Base-by-base conservation (phyloP, 2,329 filamentous ascomycete species). In the Clarireedia monteithiana region DNA sequence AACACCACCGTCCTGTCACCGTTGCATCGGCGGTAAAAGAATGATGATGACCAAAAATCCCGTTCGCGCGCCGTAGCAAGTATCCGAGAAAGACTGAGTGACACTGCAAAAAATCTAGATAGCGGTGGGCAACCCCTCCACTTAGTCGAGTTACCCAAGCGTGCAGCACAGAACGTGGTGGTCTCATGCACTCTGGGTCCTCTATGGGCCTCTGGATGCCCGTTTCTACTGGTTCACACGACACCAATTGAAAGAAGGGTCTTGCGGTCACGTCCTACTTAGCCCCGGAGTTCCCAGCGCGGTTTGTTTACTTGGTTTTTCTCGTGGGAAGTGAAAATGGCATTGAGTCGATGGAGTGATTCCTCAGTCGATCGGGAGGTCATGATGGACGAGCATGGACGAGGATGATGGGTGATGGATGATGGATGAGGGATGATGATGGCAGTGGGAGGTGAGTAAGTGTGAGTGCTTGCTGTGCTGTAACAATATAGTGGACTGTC, bases 201-300 rank as follows among this genome's bases (percentile, higher is more conserved):
- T 50, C 39, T 47, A 50, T 55, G 52, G 52, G 38, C 48, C 46
- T 50, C 23, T 14, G 14, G n/a, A 15, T 50, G 20, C 14, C 38
- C 30, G 38, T n/a, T 55, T 50, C 14, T 24, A 55, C 20, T 50
- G 52, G 46, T 10, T 14, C 6, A 36, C 39, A 23, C n/a, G 17
- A 38, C 46, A 50, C 51, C 44, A 53, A 53, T 53, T 20, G 17
- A 34, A 14, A 26, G 52, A 55, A 55, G 49, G 38, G 46, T 50
- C 52, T 55, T 55, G 17, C 49, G 52, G 48, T 55, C 52, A 55
- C 44, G 52, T 55, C 52, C 52, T 42, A 47, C 51, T 44, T 44
- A 34, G n/a, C 26, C 17, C 38, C 38, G 46, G 26, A 36, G 46
- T 42, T 50, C 36, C 36, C 38, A 42, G 48, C 40, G 6, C 45